Evolutionary conservation across 805 yeast species (phyloP).

Genomic region (Saturnispora quitensis): DNA sequence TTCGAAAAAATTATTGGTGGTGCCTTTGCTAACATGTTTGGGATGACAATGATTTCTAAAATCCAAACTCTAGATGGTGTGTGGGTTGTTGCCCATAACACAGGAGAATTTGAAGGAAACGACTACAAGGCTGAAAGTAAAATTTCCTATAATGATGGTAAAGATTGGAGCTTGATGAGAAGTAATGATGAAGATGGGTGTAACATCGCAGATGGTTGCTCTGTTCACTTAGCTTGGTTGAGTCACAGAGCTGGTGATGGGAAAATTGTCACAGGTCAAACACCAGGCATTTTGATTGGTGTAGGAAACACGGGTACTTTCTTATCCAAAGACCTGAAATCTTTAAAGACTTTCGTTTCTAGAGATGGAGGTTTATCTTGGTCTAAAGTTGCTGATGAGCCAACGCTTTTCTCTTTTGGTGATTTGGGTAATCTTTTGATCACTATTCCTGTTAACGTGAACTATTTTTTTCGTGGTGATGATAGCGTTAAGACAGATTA

Average conservation of each 20-base stretch:
- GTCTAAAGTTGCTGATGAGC: conserved; percentile 44
- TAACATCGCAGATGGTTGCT: conserved; percentile 38
- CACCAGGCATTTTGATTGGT: conserved; percentile 50
- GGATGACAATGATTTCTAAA: conserved; percentile 34
- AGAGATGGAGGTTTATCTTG: conserved; percentile 74
- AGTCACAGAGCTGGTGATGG: conserved; percentile 34
- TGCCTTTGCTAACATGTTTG: conserved; percentile 29
- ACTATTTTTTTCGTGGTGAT: conserved; percentile 11
- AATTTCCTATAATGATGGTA: conserved; percentile 46
- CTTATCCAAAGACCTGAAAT: conserved; percentile 26
- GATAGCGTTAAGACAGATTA: conserved; percentile 27
- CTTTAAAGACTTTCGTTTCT: conserved; percentile 46
- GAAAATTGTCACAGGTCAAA: conserved; percentile 38
- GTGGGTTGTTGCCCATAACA: conserved; percentile 36
- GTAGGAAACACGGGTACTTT: conserved; percentile 75
- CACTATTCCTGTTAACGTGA: conserved; percentile 37
- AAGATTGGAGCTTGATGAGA: conserved; percentile 40
- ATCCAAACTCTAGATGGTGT: conserved; percentile 52
- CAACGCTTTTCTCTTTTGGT: conserved; percentile 53
- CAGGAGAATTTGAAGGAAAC: conserved; percentile 15
- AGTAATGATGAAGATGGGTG: conserved; percentile 38
- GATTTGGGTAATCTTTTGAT: conserved; percentile 70
- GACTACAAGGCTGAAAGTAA: conserved; percentile 22
- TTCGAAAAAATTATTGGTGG: conserved; percentile 37
- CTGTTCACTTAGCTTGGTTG: conserved; percentile 33